Evolutionary conservation across 257 asterid species (phyloP), one percentile per base, ranked within the genome.

Genomic region (Ligustrum vulgare): DNA sequence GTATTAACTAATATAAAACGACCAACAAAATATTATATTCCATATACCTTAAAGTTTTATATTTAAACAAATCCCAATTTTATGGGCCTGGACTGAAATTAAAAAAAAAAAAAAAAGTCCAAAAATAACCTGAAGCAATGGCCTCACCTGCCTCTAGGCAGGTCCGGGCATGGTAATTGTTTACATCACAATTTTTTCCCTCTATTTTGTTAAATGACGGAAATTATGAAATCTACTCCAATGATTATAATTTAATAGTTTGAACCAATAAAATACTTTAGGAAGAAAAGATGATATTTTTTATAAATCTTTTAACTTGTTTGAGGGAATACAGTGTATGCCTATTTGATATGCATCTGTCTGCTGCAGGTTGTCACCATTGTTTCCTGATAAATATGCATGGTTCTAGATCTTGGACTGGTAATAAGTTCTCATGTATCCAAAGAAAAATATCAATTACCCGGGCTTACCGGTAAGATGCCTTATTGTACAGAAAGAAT

Each of bases 351-450:
- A 88, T 94, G 89, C 99, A 94, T 82, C 83, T 94, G 75, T 94
- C 99, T 72, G 99, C 98, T 33, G 93, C 96, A n/a, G 98, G 99
- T 73, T 94, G 99, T 87, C 98, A 92, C 85, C 82, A 85, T 73
- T 94, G 99, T 84, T 94, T 98, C 99, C 99, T 16, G 88, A 81
- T 79, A 92, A 88, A 83, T 94, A 92, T 72, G 99, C 99, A 65
- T 94, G 99, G 91, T 87, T 94, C 92, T 82, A 76, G 97, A 94
- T 86, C 87, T 94, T 22, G 98, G 99, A 79, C 91, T 94, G 80
- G 91, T 97, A 76, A 82, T 92, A 81, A 90, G 97, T 81, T 91
- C 98, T 77, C 86, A 86, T 72, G 85, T 87, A 69, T 80, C 92
- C 76, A 92, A 80, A 83, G 99, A 92, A 77, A 85, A 80, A 62